Evolutionary conservation across 1,284 basidiomycete genomes (phyloP), one percentile per base, ranked within the genome.

Genomic region (Cryptococcus neoformans): DNA sequence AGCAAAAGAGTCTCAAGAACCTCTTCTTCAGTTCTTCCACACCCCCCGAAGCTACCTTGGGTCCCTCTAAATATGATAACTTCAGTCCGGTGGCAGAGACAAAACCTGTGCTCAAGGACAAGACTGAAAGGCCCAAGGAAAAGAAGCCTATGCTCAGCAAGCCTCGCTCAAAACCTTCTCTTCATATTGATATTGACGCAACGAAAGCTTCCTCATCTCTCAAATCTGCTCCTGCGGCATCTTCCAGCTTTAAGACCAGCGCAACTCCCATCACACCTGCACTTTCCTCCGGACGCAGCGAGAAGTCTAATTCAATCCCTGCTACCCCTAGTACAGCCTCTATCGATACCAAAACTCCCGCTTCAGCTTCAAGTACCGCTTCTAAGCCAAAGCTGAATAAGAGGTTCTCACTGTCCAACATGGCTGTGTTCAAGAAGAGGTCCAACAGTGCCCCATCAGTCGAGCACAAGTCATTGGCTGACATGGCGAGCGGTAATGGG

Each of bases 331-430:
- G 21, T 34, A 35, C 49, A 11, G 36, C 49, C 9, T 12, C 49
- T 36, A 51, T n/a, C 9, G 11, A 14, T 7, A 16, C 12, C 54
- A 51, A 49, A 17, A 40, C 45, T 45, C 53, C 14, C 9, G 39
- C 58, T 17, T 40, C 48, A 17, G 6, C 50, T 41, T 2, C 49
- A 5, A 51, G 37, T 21, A n/a, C 1, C n/a, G 21, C 21, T 14
- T 34, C 12, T 9, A 34, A 36, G 36, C 21, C 38, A 34, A 47
- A 47, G 46, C 34, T 69, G 45, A 64, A 54, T 21, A 71, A 71
- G 53, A 52, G 66, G 10, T 71, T 71, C 57, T 66, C 64, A 1
- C 48, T 71, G 46, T 62, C 62, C 40, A 71, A 71, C 56, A 67
- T 71, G 64, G 57, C 59, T 17, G 66, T 67, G 6, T 71, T 71